Evolutionary conservation across 305 asterid species (phyloP).

Genomic region (Solanum chacoense): DNA sequence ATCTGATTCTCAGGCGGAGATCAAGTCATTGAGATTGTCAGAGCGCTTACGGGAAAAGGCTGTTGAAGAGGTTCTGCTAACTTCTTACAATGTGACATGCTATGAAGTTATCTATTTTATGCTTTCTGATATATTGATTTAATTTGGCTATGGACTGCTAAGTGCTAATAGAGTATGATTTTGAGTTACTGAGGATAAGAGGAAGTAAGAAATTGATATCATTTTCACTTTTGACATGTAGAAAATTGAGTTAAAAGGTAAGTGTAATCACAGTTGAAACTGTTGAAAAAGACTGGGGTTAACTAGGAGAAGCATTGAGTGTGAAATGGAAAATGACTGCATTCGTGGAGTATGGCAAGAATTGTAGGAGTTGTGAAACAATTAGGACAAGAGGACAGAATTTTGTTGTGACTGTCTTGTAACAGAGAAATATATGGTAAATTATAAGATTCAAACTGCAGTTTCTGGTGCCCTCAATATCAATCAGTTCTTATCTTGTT

Average conservation of each 20-base stretch:
- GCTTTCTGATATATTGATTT: not conserved
- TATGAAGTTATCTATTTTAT: not conserved
- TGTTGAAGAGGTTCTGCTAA: constrained; percentile 76
- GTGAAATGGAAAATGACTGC: not conserved
- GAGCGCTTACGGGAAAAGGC: constrained; percentile 94
- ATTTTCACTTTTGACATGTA: not conserved
- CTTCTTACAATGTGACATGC: not conserved
- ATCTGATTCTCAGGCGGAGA: constrained; percentile 86
- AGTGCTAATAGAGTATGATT: not conserved
- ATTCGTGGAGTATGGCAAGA: not conserved
- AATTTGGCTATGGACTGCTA: not conserved
- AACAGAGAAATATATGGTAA: not conserved
- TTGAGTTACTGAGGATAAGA: not conserved
- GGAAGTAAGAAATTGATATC: not conserved
- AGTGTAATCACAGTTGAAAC: not conserved
- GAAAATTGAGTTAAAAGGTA: not conserved
- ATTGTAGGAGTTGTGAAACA: not conserved
- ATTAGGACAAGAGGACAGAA: not conserved
- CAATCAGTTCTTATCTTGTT: not conserved
- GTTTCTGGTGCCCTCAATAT: not conserved
- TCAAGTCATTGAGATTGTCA: constrained; percentile 74
- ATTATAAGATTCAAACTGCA: not conserved
- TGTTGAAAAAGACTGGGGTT: not conserved
- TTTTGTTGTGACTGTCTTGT: not conserved
- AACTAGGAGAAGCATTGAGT: not conserved